Base-by-base conservation (phyloP, 2,329 filamentous ascomycete species). In the Plectosphaerella cucumerina region DNA sequence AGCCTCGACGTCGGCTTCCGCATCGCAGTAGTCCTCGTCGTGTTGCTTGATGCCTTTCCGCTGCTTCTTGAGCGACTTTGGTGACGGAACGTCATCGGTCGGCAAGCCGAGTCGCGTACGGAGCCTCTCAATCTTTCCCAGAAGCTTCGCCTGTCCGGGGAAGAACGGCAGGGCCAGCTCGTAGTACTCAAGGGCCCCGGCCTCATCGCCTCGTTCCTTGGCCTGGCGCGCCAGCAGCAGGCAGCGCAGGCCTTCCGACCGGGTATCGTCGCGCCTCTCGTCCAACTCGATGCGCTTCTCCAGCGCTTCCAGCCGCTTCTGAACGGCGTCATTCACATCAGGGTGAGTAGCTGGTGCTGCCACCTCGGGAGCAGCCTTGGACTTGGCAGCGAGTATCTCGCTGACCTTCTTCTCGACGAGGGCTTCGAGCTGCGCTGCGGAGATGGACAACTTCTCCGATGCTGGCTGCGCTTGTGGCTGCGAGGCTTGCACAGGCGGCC, bases 211-310 rank as follows among this genome's bases (percentile, higher is more conserved):
- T 4, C 84, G 80, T 48, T 90, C 89, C 63, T 92, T 91, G 62
- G 95, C 89, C 65, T 97, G 91, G 58, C 94, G 89, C 1, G 90
- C 93, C 78, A 94, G 90, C n/a, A 97, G 76, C 33, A 97, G 71
- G 60, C 88, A 90, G 11, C 90, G 88, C 23, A 97, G 70, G 0
- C 93, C 94, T 56, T 96, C 90, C 0, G 89, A 86, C 49, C 88
- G 84, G 22, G 79, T 75, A 60, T 95, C 90, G 35, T 92, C 89
- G 44, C 65, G 63, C 35, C 71, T 74, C 42, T 76, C 81, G 18
- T 82, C 82, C 52, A 64, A 68, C 26, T 93, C 88, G 23, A 97
- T 87, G n/a, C 89, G 87, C 58, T 86, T 82, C 68, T 97, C 93
- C 4, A 97, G 77, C 1, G 88, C 86, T 52, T 96, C 90, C 1